phyloP scores from a whole-genome alignment of 345 rosid species.

The Raphanus sativus region DNA sequence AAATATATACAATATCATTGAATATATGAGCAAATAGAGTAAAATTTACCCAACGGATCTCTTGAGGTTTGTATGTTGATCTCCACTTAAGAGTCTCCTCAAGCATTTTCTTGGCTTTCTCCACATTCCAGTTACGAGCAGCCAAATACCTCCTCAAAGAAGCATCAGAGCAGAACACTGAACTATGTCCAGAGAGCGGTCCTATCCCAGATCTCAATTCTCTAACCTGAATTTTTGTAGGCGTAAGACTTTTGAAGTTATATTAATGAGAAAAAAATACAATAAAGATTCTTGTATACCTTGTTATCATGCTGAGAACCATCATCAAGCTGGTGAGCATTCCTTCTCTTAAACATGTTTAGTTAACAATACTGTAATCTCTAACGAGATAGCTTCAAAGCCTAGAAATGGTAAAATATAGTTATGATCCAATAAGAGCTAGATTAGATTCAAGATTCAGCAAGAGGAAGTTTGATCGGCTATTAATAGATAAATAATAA shows the following conservation, averaged over 20 bases:
- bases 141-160: conserved; percentile 76
- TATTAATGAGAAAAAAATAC: not conserved
- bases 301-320: conserved; percentile 50
- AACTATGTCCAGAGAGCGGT: conserved; percentile 63
- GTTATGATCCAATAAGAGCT: conserved; percentile 1
- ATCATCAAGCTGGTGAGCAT: conserved; percentile 47
- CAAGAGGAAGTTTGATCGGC: not conserved
- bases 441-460: conserved; percentile 6
- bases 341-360: conserved; percentile 47
- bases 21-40: not conserved
- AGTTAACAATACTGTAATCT: not conserved
- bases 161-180: conserved; percentile 64
- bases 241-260: not conserved
- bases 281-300: conserved; percentile 40
- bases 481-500: conserved; percentile 23
- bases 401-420: conserved; percentile 10
- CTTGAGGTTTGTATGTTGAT: conserved; percentile 81
- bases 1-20: not conserved
- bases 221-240: conserved; percentile 46
- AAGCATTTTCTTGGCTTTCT: conserved; percentile 76
- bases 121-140: conserved; percentile 88
- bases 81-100: conserved; percentile 87
- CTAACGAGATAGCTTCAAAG: conserved; percentile 13
- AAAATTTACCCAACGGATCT: conserved; percentile 82
- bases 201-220: conserved; percentile 73